Conservation (phyloP, 2,329 filamentous ascomycete species). For the Phialophora tarda region DNA sequence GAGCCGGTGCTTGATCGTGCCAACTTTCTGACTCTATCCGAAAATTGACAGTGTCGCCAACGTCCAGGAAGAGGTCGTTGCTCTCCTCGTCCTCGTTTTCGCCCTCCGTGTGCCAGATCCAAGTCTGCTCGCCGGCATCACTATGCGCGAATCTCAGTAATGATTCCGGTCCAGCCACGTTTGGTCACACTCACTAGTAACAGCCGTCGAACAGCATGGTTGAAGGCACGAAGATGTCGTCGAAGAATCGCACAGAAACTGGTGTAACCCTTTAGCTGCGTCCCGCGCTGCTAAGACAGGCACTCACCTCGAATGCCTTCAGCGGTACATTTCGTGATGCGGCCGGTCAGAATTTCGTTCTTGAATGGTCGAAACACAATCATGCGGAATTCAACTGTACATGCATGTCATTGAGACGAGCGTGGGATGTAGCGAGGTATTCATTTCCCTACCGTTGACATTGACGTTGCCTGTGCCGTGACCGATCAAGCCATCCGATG, state of each 20-base stretch:
- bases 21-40: constrained; percentile 86
- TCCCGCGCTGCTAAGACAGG: no score
- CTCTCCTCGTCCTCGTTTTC: constrained; percentile 73
- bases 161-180: constrained; percentile 5
- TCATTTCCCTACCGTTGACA: constrained; percentile 72
- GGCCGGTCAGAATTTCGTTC: constrained; percentile 85
- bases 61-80: constrained; percentile 82
- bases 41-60: constrained; percentile 85
- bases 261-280: constrained; percentile 4
- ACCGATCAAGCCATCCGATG: constrained; percentile 91
- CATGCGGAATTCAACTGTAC: constrained; percentile 83
- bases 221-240: constrained; percentile 82
- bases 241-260: constrained; percentile 88
- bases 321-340: constrained; percentile 75
- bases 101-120: constrained; percentile 79
- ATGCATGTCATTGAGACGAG: constrained; percentile 6
- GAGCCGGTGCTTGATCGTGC: constrained; percentile 69
- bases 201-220: constrained; percentile 76
- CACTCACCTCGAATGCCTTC: constrained; percentile 73
- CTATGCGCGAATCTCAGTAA: constrained; percentile 50
- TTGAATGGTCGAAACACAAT: constrained; percentile 96
- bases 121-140: constrained; percentile 76
- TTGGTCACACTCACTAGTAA: constrained; percentile 68
- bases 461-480: constrained; percentile 92
- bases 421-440: constrained; percentile 1